Conservation (phyloP, 2,329 filamentous ascomycete genomes). For the Gaeumannomyces sp. region DNA sequence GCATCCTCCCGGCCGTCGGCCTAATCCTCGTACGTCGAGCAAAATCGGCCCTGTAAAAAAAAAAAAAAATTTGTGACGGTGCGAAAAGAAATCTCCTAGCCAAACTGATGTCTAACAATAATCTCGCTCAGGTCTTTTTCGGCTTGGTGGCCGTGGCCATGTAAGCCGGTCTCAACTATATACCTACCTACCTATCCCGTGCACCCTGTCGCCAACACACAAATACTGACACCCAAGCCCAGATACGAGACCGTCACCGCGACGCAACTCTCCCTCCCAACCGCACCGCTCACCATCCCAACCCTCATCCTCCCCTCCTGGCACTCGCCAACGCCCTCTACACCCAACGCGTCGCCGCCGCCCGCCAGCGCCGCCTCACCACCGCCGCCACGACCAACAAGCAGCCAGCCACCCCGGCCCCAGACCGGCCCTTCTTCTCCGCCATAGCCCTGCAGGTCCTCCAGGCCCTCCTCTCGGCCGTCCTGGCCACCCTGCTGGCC, state of each 20-base stretch:
- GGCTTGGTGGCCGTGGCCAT: background rate
- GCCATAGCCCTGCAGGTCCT: slow-evolving; percentile 12
- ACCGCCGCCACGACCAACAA: background rate
- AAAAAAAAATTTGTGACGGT: no score
- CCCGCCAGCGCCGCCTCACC: slow-evolving; percentile 3
- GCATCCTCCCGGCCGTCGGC: background rate
- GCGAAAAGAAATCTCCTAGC: no score
- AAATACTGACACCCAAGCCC: background rate
- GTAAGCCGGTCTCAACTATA: background rate
- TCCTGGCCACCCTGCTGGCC: slow-evolving; percentile 38
- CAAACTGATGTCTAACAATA: background rate
- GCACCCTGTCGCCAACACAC: background rate
- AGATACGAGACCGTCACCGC: slow-evolving; percentile 16
- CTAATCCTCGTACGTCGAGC: background rate
- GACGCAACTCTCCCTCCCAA: slow-evolving; percentile 14
- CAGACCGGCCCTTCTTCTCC: background rate
- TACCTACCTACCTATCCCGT: no score
- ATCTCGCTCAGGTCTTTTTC: background rate
- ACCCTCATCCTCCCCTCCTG: slow-evolving; percentile 13
- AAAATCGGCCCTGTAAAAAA: background rate
- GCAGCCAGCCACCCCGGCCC: background rate
- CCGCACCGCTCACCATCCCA: slow-evolving; percentile 13
- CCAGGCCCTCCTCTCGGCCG: slow-evolving; percentile 28
- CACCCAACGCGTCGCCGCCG: background rate
- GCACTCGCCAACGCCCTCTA: slow-evolving; percentile 10